Base-by-base conservation (phyloP, 2,329 filamentous ascomycete species). In the Mycosphaerelloides madeirae region DNA sequence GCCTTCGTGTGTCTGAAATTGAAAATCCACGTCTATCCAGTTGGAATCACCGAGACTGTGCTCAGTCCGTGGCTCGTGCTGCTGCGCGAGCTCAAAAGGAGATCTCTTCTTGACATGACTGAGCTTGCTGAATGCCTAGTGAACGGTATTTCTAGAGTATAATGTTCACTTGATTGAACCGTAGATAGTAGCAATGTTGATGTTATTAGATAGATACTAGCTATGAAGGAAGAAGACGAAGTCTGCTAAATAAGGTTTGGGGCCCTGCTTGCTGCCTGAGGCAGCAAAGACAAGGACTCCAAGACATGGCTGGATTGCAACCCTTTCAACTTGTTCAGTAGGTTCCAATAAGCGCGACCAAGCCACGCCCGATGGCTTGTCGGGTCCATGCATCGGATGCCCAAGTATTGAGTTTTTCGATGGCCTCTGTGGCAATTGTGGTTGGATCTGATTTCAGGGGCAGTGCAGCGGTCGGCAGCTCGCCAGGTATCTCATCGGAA, bases 301-400 rank as follows among this genome's bases (percentile, higher is more conserved):
- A n/a, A n/a, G n/a, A n/a, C n/a, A n/a, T n/a, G n/a, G n/a, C n/a
- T n/a, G n/a, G n/a, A n/a, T n/a, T n/a, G n/a, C n/a, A n/a, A n/a
- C n/a, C n/a, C n/a, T n/a, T n/a, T n/a, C n/a, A n/a, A n/a, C n/a
- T n/a, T 0, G 79, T 82, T 29, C 69, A 74, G 19, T 79, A 68
- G 28, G 77, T 71, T 72, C 77, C 80, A 0, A 74, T 73, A 8
- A 81, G 56, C 6, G 67, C 72, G 3, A 82, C 68, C 41, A 81
- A 74, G 55, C 83, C 79, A 29, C 78, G 68, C 77, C 77, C 82
- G 3, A 59, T 47, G 3, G 44, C 48, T 38, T 47, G 37, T 2
- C 42, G 31, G 4, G 45, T 43, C 3, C 58, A 34, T 25, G 46
- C 25, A 14, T 50, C 35, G 13, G 43, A 15, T 7, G 53, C 8